Conservation (phyloP, 2,329 filamentous ascomycete species). For the Myriosclerotinia scirpicola region DNA sequence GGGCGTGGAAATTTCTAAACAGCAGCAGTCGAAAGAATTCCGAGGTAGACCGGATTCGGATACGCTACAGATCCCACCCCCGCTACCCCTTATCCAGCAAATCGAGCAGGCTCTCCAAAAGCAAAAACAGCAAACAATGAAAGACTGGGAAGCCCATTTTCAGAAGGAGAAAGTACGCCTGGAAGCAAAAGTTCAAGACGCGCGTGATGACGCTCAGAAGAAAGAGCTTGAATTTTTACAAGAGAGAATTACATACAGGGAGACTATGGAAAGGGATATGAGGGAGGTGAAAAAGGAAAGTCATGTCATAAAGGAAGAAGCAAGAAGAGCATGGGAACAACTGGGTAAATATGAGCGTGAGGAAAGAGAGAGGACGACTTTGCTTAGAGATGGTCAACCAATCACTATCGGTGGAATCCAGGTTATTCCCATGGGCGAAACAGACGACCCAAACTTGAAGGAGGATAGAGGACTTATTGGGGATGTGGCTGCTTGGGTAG, state of each 20-base stretch:
- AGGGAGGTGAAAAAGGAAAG: conserved; percentile 22
- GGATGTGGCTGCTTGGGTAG: conserved; percentile 21
- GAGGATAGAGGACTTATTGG: conserved; percentile 1
- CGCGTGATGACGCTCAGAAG: conserved; percentile 21
- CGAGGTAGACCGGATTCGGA: conserved; percentile 21
- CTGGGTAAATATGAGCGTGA: conserved; percentile 89
- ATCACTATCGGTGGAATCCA: conserved; percentile 91
- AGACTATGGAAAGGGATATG: conserved; percentile 21
- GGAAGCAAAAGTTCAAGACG: conserved; percentile 20
- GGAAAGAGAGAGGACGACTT: conserved; percentile 81
- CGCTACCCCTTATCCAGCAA: conserved; percentile 20
- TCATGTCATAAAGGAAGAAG: conserved; percentile 59
- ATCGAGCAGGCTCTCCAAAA: conserved; percentile 23
- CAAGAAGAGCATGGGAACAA: conserved; percentile 94
- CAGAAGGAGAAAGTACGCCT: conserved; percentile 22
- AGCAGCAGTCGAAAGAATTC: background rate
- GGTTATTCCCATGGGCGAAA: conserved; percentile 75
- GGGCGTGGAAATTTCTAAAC: conserved; percentile 13
- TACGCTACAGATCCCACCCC: conserved; percentile 23
- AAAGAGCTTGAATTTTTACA: conserved; percentile 21
- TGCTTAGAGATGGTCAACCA: conserved; percentile 80
- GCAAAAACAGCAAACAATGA: conserved; percentile 22
- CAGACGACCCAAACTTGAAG: conserved; percentile 1
- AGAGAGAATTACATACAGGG: conserved; percentile 8
- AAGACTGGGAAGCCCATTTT: conserved; percentile 22